phyloP scores from a whole-genome alignment of 345 rosid species.

The Reutealis trisperma region DNA sequence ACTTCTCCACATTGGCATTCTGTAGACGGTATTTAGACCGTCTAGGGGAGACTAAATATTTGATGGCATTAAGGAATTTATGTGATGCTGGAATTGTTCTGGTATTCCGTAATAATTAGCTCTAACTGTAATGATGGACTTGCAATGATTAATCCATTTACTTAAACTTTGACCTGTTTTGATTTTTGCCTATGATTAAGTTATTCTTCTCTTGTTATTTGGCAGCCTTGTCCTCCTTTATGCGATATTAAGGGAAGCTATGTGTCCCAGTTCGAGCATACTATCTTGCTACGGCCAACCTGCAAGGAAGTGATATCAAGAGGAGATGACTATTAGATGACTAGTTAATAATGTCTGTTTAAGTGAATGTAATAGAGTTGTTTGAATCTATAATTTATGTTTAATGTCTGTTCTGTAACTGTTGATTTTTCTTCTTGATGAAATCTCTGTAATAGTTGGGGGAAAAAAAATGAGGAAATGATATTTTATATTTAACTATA shows the following conservation, averaged over 20 bases:
- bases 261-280: slow-evolving; percentile 92
- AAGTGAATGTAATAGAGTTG: background rate
- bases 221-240: slow-evolving; percentile 88
- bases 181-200: too few relatives aligned
- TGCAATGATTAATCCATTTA: too few relatives aligned
- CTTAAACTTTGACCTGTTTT: background rate
- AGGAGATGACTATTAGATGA: slow-evolving; percentile 71
- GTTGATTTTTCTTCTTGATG: background rate
- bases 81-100: slow-evolving; percentile 86
- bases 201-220: background rate
- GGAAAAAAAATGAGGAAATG: too few relatives aligned
- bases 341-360: background rate
- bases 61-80: slow-evolving; percentile 91
- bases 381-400: background rate
- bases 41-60: slow-evolving; percentile 86
- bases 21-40: slow-evolving; percentile 93
- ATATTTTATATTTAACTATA: too few relatives aligned
- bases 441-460: too few relatives aligned
- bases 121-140: too few relatives aligned
- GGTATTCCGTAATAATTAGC: slow-evolving; percentile 43
- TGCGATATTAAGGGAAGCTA: slow-evolving; percentile 90
- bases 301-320: slow-evolving; percentile 95
- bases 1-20: slow-evolving; percentile 90
- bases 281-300: slow-evolving; percentile 85
- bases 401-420: background rate